phyloP scores from a whole-genome alignment of 345 rosid species.

The Mallotus nudiflorus region DNA sequence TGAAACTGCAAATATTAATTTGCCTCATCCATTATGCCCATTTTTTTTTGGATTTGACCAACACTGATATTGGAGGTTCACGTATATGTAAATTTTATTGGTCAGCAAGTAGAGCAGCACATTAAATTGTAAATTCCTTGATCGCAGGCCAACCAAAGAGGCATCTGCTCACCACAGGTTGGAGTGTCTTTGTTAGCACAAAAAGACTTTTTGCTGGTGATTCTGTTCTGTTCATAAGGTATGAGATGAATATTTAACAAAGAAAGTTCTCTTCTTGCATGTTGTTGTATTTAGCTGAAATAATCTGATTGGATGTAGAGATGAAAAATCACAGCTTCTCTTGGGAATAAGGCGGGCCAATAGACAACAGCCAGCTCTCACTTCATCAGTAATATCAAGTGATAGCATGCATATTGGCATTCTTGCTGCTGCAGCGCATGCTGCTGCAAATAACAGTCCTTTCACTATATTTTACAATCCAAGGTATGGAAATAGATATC shows the following conservation, averaged over 20 bases:
- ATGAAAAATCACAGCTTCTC: conserved; percentile 85
- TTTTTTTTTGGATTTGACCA: conserved; percentile 1
- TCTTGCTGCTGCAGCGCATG: conserved; percentile 99
- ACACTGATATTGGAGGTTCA: background rate
- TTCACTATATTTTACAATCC: conserved; percentile 94
- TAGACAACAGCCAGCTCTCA: conserved; percentile 86
- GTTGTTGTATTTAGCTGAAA: conserved; percentile 17
- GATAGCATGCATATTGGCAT: conserved; percentile 99
- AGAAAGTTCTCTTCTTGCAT: conserved; percentile 10
- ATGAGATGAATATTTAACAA: conserved; percentile 12
- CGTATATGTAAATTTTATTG: background rate
- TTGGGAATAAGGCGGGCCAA: conserved; percentile 88
- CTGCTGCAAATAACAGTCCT: conserved; percentile 89
- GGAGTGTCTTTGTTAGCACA: conserved; percentile 94
- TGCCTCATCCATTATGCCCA: background rate
- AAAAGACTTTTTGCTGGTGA: conserved; percentile 94
- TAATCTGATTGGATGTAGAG: conserved; percentile 48
- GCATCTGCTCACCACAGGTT: conserved; percentile 88
- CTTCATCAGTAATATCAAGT: conserved; percentile 94
- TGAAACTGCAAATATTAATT: no score
- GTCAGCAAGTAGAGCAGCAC: background rate
- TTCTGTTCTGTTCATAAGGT: conserved; percentile 93
- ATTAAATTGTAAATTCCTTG: conserved; percentile 16
- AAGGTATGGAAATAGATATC: conserved; percentile 45
- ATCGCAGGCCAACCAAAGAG: conserved; percentile 86